Conservation (phyloP, 2,329 filamentous ascomycete species). For the Trichoderma sp. region DNA sequence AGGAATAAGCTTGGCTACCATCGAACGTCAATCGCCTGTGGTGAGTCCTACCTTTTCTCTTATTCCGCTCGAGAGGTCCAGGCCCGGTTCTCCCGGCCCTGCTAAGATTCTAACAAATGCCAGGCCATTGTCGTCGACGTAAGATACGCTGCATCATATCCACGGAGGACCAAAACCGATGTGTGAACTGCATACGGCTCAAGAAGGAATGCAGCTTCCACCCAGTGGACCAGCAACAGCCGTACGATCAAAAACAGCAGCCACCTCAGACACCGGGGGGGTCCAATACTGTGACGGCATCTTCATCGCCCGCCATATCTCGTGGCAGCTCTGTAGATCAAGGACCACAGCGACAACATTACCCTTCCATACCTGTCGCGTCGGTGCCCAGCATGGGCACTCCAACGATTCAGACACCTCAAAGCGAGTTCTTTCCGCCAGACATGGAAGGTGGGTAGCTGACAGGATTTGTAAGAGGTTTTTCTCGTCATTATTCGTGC, state of each 20-base stretch:
- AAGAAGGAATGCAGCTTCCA: slow-evolving; percentile 94
- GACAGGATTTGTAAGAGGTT: neutral
- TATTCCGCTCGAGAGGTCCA: neutral
- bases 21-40: slow-evolving; percentile 89
- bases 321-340: slow-evolving; percentile 42
- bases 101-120: neutral
- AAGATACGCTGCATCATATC: slow-evolving; percentile 90
- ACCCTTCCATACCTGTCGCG: slow-evolving; percentile 44
- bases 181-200: slow-evolving; percentile 87
- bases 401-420: slow-evolving; percentile 37
- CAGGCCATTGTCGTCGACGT: slow-evolving; percentile 85
- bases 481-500: neutral
- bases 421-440: slow-evolving; percentile 36
- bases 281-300: slow-evolving; percentile 42
- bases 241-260: slow-evolving; percentile 45
- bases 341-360: slow-evolving; percentile 37
- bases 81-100: neutral
- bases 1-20: slow-evolving; percentile 95
- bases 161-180: slow-evolving; percentile 72
- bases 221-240: slow-evolving; percentile 75
- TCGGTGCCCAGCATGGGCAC: slow-evolving; percentile 44
- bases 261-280: slow-evolving; percentile 38
- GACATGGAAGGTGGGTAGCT: slow-evolving; percentile 44
- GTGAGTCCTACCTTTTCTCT: slow-evolving; percentile 56
- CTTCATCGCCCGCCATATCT: slow-evolving; percentile 48